Base-by-base conservation (phyloP, 2,329 filamentous ascomycete genomes). In the Beauveria asiatica region DNA sequence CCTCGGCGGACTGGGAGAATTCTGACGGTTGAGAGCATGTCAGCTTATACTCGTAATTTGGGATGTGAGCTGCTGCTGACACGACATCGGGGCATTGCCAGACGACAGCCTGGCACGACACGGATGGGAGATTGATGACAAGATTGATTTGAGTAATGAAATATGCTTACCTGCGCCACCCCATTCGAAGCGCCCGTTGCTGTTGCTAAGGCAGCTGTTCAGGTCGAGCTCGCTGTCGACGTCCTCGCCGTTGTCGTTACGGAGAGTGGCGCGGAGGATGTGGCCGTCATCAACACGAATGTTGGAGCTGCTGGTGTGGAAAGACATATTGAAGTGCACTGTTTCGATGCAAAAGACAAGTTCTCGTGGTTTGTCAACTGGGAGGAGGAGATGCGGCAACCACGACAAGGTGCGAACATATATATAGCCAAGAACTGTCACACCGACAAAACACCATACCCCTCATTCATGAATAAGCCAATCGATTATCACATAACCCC, bases 131-230 rank as follows among this genome's bases (percentile, higher is more conserved):
- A 4, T 44, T n/a, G 27, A 8, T 19, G 17, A 49, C 8, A 19
- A 5, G 2, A n/a, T 16, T 16, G 8, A n/a, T 13, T 5, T 27
- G 46, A 27, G 7, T 25, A 23, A 16, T 1, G 1, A 33, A 23
- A n/a, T 3, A 2, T 1, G 54, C 67, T 23, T 63, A 71, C 70
- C 65, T 19, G 64, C 53, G 4, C 74, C 75, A 25, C 72, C 76
- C 79, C 79, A 83, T 9, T 69, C 41, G 64, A 81, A 81, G 60
- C 65, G 39, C 11, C 80, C 81, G 61, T 83, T 67, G 55, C 76
- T 63, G 72, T 84, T 84, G 41, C 81, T 80, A 53, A 84, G 72
- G 66, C 70, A 67, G 2, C 72, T 53, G 71, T 84, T 76, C 62
- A 84, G 75, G 67, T 83, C 72, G 57, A 82, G 67, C 25, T 83